Percentiles rank a stretch among this genome's conserved stretches.
Evolutionary conservation across 768 basidiomycete species (phyloP).

Genomic region (Leccinum rimulosum): DNA sequence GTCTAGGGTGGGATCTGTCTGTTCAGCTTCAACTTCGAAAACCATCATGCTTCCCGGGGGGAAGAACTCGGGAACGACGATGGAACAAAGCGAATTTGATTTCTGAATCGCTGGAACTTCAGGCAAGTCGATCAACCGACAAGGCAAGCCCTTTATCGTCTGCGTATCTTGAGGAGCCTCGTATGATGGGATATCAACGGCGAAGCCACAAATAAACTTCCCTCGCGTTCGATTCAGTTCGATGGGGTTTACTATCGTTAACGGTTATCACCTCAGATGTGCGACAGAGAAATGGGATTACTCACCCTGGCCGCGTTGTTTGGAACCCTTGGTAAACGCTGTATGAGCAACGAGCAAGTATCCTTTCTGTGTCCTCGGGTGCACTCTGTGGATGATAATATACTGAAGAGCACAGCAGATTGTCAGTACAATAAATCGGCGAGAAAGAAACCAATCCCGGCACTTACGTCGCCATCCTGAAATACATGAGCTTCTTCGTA

Average conservation of each 20-base stretch:
- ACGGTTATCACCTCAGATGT: not conserved
- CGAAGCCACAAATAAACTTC: conserved; percentile 79
- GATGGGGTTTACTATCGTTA: conserved; percentile 68
- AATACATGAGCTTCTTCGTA: conserved; percentile 95
- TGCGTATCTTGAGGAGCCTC: conserved; percentile 47
- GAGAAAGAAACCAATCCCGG: not conserved
- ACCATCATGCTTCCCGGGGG: conserved; percentile 96
- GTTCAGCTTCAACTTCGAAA: conserved; percentile 82
- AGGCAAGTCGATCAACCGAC: conserved; percentile 62
- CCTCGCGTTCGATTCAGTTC: conserved; percentile 78
- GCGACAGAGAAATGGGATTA: conserved; percentile 6
- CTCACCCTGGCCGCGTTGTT: conserved; percentile 79
- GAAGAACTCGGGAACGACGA: conserved; percentile 83
- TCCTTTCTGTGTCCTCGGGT: conserved; percentile 86
- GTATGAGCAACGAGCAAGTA: conserved; percentile 92
- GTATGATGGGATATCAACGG: conserved; percentile 65
- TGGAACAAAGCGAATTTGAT: conserved; percentile 72
- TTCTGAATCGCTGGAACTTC: conserved; percentile 59
- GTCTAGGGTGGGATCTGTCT: conserved; percentile 70
- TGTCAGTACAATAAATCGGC: conserved; percentile 1
- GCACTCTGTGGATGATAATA: conserved; percentile 88
- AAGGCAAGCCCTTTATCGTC: conserved; percentile 68
- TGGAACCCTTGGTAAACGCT: conserved; percentile 81
- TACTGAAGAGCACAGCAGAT: conserved; percentile 53
- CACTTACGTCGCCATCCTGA: conserved; percentile 89